Evolutionary conservation across 1,139 yeast genomes (phyloP).

Genomic region (Sugiyamaella castrensis): DNA sequence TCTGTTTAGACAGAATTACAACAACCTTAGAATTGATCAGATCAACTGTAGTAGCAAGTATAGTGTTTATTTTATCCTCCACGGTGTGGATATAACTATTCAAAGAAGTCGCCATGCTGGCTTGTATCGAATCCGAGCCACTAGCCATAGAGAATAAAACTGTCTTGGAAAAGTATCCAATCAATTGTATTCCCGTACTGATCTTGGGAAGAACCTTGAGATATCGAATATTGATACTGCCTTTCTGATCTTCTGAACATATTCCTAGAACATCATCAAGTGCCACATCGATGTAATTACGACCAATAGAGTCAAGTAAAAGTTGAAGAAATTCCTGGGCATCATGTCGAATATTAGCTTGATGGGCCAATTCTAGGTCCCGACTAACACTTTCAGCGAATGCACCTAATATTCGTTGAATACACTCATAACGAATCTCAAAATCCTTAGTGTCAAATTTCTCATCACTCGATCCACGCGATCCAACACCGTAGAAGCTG

Average conservation of each 20-base stretch:
- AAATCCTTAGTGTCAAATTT: slow-evolving; percentile 18
- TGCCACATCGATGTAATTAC: slow-evolving; percentile 69
- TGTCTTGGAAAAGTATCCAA: slow-evolving; percentile 69
- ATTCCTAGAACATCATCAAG: slow-evolving; percentile 62
- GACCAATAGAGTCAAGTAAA: slow-evolving; percentile 66
- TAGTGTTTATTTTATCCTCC: slow-evolving; percentile 65
- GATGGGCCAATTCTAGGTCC: slow-evolving; percentile 68
- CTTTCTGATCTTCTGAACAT: slow-evolving; percentile 40
- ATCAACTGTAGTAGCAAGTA: slow-evolving; percentile 58
- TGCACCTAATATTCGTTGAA: slow-evolving; percentile 65
- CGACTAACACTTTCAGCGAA: slow-evolving; percentile 80
- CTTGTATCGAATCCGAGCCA: slow-evolving; percentile 52
- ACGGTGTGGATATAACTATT: slow-evolving; percentile 66
- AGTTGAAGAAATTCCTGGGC: slow-evolving; percentile 67
- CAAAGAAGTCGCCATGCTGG: slow-evolving; percentile 59
- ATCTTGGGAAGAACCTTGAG: slow-evolving; percentile 54
- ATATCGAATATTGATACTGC: slow-evolving; percentile 42
- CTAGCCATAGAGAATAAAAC: slow-evolving; percentile 70
- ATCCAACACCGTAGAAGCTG: neutral
- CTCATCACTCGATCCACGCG: neutral
- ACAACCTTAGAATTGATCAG: slow-evolving; percentile 33
- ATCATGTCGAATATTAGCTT: slow-evolving; percentile 55
- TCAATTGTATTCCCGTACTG: slow-evolving; percentile 60
- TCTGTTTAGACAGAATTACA: slow-evolving; percentile 55
- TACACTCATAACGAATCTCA: slow-evolving; percentile 36